phyloP scores from a whole-genome alignment of 345 rosid species.

The Aethionema arabicum region DNA sequence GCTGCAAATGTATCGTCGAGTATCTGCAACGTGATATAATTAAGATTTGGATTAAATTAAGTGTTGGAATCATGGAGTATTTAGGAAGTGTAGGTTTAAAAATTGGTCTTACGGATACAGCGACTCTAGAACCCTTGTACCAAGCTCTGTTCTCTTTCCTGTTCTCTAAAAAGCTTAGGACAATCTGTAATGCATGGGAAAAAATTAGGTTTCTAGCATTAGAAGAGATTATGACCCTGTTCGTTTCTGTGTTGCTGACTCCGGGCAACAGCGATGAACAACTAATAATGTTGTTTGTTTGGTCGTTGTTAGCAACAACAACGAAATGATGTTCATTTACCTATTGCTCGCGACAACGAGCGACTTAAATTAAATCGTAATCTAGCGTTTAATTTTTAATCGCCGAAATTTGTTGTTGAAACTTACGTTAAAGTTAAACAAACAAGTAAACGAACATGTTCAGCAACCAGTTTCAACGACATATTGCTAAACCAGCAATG shows the following conservation, averaged over 20 bases:
- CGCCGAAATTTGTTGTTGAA: too few species aligned
- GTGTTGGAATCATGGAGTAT: not conserved
- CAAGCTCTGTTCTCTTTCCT: constrained; percentile 94
- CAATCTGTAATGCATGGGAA: constrained; percentile 51
- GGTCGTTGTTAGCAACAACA: too few species aligned
- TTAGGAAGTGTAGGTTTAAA: not conserved
- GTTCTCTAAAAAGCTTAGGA: constrained; percentile 85
- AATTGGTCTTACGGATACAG: constrained; percentile 60
- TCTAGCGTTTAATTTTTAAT: too few species aligned
- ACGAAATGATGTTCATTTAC: not conserved
- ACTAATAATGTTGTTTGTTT: too few species aligned
- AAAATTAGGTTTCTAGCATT: constrained; percentile 16
- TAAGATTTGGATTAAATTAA: constrained; percentile 5
- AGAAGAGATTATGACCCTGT: not conserved
- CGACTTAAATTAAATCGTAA: too few species aligned
- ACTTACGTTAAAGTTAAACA: too few species aligned
- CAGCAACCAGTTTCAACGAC: not conserved
- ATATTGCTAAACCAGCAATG: too few species aligned
- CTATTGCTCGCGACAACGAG: not conserved
- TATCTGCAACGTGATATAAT: constrained; percentile 49
- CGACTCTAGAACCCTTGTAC: constrained; percentile 88
- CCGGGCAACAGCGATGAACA: too few species aligned
- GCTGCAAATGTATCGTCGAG: constrained; percentile 93
- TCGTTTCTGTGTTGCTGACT: too few species aligned
- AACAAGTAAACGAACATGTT: not conserved